Conservation (phyloP, 1,284 basidiomycete species). For the Boletus semigastroideus region DNA sequence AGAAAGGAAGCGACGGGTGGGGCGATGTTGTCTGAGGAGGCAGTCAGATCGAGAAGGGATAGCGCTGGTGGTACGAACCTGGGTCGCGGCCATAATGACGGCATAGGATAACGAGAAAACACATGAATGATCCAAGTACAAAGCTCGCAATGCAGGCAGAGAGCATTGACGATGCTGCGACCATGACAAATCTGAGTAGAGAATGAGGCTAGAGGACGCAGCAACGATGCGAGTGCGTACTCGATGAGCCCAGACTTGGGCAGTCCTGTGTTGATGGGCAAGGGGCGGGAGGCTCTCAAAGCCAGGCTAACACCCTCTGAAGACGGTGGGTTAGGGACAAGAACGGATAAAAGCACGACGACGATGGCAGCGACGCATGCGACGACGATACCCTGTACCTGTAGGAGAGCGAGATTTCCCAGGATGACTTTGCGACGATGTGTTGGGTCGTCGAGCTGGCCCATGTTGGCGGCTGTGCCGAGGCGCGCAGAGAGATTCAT, state of each 20-base stretch:
- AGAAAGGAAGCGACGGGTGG: conserved; percentile 91
- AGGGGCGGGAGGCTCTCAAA: conserved; percentile 30
- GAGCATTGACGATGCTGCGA: conserved; percentile 88
- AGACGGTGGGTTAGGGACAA: conserved; percentile 46
- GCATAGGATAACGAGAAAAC: conserved; percentile 78
- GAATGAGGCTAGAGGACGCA: conserved; percentile 12
- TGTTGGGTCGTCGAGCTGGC: conserved; percentile 78
- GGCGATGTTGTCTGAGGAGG: conserved; percentile 82
- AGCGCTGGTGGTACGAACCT: conserved; percentile 45
- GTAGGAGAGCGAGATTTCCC: conserved; percentile 86
- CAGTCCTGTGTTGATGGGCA: conserved; percentile 28
- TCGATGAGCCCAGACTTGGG: conserved; percentile 48
- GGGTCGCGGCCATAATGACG: conserved; percentile 79
- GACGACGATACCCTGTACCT: conserved; percentile 91
- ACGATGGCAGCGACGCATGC: conserved; percentile 84
- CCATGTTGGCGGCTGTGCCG: conserved; percentile 79
- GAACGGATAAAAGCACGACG: conserved; percentile 71
- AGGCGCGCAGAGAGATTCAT: conserved; percentile 88
- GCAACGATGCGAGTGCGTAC: conserved; percentile 40
- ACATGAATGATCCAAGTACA: conserved; percentile 92
- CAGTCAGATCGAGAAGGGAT: not conserved
- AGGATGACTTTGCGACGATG: conserved; percentile 69
- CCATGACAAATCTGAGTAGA: conserved; percentile 67
- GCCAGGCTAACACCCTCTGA: conserved; percentile 16
- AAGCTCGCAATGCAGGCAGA: conserved; percentile 81